Conservation (phyloP, 495 filamentous ascomycete species). For the Immersiella caudata region DNA sequence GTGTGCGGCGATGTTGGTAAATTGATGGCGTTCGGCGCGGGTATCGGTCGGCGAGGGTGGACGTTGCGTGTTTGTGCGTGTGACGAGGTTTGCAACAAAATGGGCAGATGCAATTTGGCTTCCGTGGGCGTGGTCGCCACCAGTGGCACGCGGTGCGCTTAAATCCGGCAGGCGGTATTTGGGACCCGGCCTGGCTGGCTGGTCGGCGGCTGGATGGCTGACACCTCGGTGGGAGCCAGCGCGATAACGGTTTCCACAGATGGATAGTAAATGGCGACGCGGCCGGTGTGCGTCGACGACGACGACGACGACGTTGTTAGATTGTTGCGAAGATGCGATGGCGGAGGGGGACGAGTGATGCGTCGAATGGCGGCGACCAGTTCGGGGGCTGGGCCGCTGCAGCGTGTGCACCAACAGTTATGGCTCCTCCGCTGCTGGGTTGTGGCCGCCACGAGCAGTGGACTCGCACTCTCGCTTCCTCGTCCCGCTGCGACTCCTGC, state of each 20-base stretch:
- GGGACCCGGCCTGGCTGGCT: neutral
- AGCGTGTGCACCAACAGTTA: conserved; percentile 7
- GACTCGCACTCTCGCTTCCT: conserved; percentile 24
- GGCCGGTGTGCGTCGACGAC: conserved; percentile 5
- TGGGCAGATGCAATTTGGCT: conserved; percentile 16
- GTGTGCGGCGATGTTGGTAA: neutral
- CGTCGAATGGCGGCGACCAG: conserved; percentile 24
- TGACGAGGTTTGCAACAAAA: conserved; percentile 14
- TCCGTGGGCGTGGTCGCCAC: conserved; percentile 28
- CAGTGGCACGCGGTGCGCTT: conserved; percentile 35
- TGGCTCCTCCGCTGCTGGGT: conserved; percentile 13
- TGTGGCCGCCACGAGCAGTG: conserved; percentile 20
- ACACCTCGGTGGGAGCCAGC: conserved; percentile 15
- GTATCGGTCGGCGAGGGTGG: neutral
- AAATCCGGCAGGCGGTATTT: conserved; percentile 28
- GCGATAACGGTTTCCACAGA: conserved; percentile 19
- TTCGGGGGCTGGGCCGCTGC: conserved; percentile 21
- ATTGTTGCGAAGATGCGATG: conserved; percentile 8
- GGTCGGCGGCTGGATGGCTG: neutral
- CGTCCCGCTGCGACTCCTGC: conserved; percentile 20
- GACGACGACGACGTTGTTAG: neutral
- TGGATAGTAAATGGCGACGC: conserved; percentile 8
- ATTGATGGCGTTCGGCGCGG: neutral
- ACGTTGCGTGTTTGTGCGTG: neutral
- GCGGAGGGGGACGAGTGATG: conserved; percentile 12